These are phyloP conservation scores for Tetrapisispora iriomotensis DNA, from an alignment of 805 yeast species.

Conservation along the genomic window DNA sequence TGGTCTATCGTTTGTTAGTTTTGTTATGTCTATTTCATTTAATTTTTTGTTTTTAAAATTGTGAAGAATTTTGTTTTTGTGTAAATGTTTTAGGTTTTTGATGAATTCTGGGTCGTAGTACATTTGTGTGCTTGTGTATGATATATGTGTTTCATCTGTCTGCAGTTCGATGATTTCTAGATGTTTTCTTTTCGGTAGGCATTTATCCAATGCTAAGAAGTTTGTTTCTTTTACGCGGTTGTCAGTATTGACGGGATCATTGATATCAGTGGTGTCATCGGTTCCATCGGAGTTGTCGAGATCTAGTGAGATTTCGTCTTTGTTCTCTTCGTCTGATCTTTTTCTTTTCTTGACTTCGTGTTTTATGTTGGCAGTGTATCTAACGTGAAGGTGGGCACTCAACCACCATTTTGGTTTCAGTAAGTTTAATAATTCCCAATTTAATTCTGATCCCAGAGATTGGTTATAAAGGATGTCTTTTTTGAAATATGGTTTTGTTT, in stretches of 20 bases:
- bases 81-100: slow-evolving; percentile 10
- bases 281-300: slow-evolving; percentile 11
- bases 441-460: slow-evolving; percentile 64
- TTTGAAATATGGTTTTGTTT: slow-evolving; percentile 55
- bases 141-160: slow-evolving; percentile 23
- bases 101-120: slow-evolving; percentile 33
- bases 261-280: no score
- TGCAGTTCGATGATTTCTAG: slow-evolving; percentile 43
- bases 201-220: slow-evolving; percentile 80
- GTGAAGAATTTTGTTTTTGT: slow-evolving; percentile 2
- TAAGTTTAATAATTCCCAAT: slow-evolving; percentile 41
- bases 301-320: slow-evolving; percentile 30
- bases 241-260: no score
- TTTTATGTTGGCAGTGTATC: slow-evolving; percentile 47
- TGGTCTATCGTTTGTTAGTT: not conserved
- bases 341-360: slow-evolving; percentile 24
- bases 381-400: slow-evolving; percentile 81
- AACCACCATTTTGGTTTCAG: slow-evolving; percentile 71
- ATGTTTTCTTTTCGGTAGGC: slow-evolving; percentile 54
- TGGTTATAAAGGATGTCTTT: slow-evolving; percentile 46
- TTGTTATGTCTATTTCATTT: slow-evolving; percentile 2
- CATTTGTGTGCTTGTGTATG: slow-evolving; percentile 10
- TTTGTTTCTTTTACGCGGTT: slow-evolving; percentile 31
- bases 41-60: slow-evolving; percentile 1
- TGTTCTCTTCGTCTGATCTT: slow-evolving; percentile 9